These are phyloP conservation scores for Sanghuangporus baumii DNA, from an alignment of 1,284 basidiomycete genomes.

Conservation along the genomic window DNA sequence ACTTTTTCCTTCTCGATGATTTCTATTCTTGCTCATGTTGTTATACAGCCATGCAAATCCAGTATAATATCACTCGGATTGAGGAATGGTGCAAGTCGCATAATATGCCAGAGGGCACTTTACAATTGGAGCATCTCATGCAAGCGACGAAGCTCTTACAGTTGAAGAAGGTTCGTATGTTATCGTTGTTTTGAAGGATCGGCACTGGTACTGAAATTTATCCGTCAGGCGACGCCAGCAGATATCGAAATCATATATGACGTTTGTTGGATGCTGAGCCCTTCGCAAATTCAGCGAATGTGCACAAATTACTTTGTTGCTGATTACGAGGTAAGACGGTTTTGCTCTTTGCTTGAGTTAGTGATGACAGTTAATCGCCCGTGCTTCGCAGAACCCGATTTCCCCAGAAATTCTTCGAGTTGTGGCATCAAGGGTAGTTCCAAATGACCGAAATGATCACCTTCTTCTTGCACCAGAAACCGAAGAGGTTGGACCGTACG, in stretches of 20 bases:
- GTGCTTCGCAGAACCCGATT: constrained; percentile 72
- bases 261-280: constrained; percentile 99
- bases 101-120: constrained; percentile 97
- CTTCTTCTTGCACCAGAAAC: constrained; percentile 90
- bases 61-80: constrained; percentile 97
- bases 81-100: constrained; percentile 98
- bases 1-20: neutral
- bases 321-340: constrained; percentile 79
- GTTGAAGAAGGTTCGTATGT: constrained; percentile 82
- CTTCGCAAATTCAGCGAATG: constrained; percentile 98
- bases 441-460: constrained; percentile 94
- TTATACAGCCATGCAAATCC: constrained; percentile 90
- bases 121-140: constrained; percentile 98
- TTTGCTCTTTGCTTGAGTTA: neutral
- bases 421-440: constrained; percentile 90
- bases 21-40: neutral
- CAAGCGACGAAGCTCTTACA: constrained; percentile 98
- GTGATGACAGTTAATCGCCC: constrained; percentile 6
- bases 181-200: neutral
- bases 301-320: constrained; percentile 98
- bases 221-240: constrained; percentile 70
- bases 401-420: constrained; percentile 94
- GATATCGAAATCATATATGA: constrained; percentile 99
- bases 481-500: constrained; percentile 92
- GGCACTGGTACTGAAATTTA: constrained; percentile 12